Conservation (phyloP, 2,329 filamentous ascomycete species). For the Diplodia sapinea region DNA sequence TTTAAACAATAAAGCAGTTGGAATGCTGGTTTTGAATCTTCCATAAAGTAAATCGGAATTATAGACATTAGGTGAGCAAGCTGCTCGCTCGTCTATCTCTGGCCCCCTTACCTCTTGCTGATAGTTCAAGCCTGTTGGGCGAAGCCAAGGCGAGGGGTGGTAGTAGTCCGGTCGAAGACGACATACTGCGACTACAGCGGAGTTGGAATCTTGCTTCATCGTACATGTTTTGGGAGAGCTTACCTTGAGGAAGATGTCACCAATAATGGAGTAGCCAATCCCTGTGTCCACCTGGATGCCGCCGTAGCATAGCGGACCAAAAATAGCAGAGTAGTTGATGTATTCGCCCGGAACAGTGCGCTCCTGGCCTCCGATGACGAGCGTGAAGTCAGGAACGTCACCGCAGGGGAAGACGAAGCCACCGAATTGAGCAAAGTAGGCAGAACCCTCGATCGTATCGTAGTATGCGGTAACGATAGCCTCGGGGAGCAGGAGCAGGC, state of each 20-base stretch:
- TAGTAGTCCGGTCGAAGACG: constrained; percentile 65
- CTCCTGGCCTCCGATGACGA: constrained; percentile 57
- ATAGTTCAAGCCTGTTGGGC: constrained; percentile 34
- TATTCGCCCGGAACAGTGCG: constrained; percentile 60
- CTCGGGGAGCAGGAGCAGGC: constrained; percentile 65
- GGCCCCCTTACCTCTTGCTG: background rate
- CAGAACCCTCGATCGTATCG: constrained; percentile 59
- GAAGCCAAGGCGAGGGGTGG: constrained; percentile 48
- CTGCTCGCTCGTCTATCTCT: background rate
- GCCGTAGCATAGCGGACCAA: constrained; percentile 68
- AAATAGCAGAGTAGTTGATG: constrained; percentile 61
- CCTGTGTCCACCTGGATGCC: constrained; percentile 70
- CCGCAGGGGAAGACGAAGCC: constrained; percentile 63
- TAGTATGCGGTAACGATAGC: constrained; percentile 66
- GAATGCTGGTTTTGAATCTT: too few relatives aligned
- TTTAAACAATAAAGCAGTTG: too few relatives aligned
- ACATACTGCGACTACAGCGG: constrained; percentile 62
- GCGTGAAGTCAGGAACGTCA: constrained; percentile 59
- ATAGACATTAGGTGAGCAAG: background rate
- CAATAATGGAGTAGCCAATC: constrained; percentile 72
- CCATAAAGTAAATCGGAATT: background rate
- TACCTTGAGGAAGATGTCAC: constrained; percentile 78
- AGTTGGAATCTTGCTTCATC: background rate
- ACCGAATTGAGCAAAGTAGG: constrained; percentile 55
- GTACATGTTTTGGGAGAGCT: background rate